Conservation (phyloP, 2,329 filamentous ascomycete species). For the Fulvia fulva region DNA sequence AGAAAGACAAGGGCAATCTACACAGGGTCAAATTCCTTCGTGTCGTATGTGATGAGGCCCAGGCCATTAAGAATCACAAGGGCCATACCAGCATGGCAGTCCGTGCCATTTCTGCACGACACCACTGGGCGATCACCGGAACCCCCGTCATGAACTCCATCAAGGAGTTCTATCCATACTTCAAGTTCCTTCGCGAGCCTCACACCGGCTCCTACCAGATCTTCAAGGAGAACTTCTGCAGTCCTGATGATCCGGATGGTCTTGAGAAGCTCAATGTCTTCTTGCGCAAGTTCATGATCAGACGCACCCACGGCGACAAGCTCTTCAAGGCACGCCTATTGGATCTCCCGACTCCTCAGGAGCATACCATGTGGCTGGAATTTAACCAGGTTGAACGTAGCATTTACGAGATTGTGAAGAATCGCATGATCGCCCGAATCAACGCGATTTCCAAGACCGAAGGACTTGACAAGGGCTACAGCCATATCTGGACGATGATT, state of each 20-base stretch:
- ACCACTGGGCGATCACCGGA: constrained; percentile 44
- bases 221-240: constrained; percentile 45
- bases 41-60: constrained; percentile 82
- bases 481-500: constrained; percentile 46
- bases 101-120: constrained; percentile 36
- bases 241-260: constrained; percentile 26
- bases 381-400: constrained; percentile 52
- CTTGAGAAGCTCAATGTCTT: constrained; percentile 37
- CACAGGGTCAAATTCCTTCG: constrained; percentile 47
- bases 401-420: constrained; percentile 52
- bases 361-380: constrained; percentile 41
- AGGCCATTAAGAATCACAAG: constrained; percentile 77
- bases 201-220: constrained; percentile 39
- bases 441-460: constrained; percentile 31
- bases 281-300: constrained; percentile 48
- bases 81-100: constrained; percentile 44
- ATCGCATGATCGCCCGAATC: constrained; percentile 42
- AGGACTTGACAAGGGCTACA: constrained; percentile 35
- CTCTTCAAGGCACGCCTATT: constrained; percentile 54
- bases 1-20: constrained; percentile 35
- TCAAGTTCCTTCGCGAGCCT: constrained; percentile 43
- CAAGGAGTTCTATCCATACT: constrained; percentile 38
- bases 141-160: constrained; percentile 39
- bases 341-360: constrained; percentile 48
- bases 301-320: constrained; percentile 52